Evolutionary conservation across 2,329 filamentous ascomycete genomes (phyloP), one percentile per base, ranked within the genome.

Genomic region (Trichoderma brevicompactum): DNA sequence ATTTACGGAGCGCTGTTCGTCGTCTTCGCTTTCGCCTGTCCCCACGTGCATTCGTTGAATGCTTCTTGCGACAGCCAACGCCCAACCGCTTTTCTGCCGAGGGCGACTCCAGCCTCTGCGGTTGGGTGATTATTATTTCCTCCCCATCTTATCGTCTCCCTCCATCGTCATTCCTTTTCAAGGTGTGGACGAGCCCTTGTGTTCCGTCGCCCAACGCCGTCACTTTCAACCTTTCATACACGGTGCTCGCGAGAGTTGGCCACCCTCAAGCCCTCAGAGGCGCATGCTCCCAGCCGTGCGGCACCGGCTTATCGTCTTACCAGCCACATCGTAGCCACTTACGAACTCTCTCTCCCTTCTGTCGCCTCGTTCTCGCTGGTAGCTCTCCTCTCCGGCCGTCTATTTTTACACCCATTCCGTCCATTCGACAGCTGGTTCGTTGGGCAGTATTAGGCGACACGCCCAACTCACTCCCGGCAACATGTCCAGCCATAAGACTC

Each of bases 401-500:
- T 65, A 55, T 64, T 64, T 64, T 48, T 64, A 64, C 52, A 53
- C n/a, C 60, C 28, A 28, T 60, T 38, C 60, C 41, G n/a, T 23
- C 48, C 49, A 12, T 28, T 59, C 32, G 55, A 59, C 10, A 13
- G 38, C 38, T 32, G 53, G 15, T 32, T 19, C 17, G 60, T 53
- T 36, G 50, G 60, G 49, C 40, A 54, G 49, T 8, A 23, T 54
- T 36, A 46, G 41, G 49, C 40, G 28, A 46, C 49, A 12, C 40
- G 59, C 48, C 38, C 59, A 53, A 62, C 59, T 62, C 36, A 36
- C 23, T 36, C 46, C 41, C 34, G 32, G 56, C 65, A 58, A 48
- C 36, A 66, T 66, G 65, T 65, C 65, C 38, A 59, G 64, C 44
- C 52, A 62, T 55, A 69, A 67, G 55, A 62, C 65, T 61, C 66